phyloP scores from a whole-genome alignment of 345 rosid species.

The Rhodamnia rubescens region DNA sequence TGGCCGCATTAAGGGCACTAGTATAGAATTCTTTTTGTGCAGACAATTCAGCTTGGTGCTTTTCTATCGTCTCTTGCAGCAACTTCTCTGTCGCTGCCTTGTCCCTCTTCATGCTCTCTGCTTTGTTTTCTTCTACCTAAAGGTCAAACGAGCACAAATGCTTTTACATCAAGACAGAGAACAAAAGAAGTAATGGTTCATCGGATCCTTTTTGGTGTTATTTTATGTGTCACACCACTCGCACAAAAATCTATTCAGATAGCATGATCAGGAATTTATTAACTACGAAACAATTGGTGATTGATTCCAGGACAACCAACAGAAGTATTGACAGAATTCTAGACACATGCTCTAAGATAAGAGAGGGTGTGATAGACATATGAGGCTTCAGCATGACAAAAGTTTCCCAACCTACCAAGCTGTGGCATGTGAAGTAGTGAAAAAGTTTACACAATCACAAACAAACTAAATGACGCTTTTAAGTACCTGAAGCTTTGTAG shows the following conservation, averaged over 20 bases:
- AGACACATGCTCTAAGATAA: background rate
- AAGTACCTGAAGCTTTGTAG: conserved; percentile 90
- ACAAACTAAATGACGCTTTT: conserved; percentile 2
- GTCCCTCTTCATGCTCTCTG: conserved; percentile 83
- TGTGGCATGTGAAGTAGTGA: background rate
- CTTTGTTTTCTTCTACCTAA: conserved; percentile 95
- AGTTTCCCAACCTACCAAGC: background rate
- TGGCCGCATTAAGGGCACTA: conserved; percentile 78
- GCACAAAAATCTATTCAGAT: background rate
- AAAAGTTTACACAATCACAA: background rate
- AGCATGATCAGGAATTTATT: background rate
- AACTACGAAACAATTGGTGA: background rate
- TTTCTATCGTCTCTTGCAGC: conserved; percentile 95
- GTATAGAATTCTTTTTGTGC: conserved; percentile 77
- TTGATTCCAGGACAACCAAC: background rate
- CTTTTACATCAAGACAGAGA: background rate
- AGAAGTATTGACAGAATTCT: background rate
- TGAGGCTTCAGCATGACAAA: background rate
- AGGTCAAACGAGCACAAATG: background rate
- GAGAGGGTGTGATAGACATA: background rate
- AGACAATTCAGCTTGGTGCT: conserved; percentile 79
- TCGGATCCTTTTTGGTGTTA: background rate
- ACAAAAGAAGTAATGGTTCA: background rate
- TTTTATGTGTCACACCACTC: background rate
- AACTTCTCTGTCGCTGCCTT: conserved; percentile 85